These are phyloP conservation scores for Inonotus obliquus DNA, from an alignment of 1,284 basidiomycete species.

Conservation along the genomic window DNA sequence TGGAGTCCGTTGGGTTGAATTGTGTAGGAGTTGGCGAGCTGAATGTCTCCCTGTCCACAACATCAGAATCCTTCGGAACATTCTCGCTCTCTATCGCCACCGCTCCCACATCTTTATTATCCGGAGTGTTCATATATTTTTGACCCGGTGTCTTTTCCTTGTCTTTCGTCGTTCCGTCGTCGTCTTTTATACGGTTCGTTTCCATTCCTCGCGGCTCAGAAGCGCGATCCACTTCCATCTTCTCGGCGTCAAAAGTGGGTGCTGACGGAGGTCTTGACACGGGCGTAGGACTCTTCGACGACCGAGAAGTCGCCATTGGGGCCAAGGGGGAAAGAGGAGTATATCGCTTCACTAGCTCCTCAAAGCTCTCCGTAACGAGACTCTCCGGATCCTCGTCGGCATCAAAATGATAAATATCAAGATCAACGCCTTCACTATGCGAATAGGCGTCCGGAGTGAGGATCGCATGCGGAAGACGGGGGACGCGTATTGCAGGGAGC, in stretches of 20 bases:
- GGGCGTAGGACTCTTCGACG: background rate
- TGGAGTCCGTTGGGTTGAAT: slow-evolving; percentile 34
- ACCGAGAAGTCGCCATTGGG: background rate
- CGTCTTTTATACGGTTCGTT: too few species aligned
- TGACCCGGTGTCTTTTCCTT: background rate
- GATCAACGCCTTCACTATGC: slow-evolving; percentile 65
- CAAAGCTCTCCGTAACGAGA: background rate
- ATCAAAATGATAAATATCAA: background rate
- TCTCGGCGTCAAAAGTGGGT: background rate
- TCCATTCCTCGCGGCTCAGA: background rate
- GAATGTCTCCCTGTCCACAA: background rate
- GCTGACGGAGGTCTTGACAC: background rate
- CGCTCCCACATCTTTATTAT: background rate
- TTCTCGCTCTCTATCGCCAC: background rate
- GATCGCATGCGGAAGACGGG: slow-evolving; percentile 70
- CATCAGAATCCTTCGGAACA: background rate
- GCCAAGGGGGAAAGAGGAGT: slow-evolving; percentile 33
- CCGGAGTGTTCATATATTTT: background rate
- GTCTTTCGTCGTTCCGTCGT: background rate
- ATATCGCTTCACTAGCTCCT: slow-evolving; percentile 64
- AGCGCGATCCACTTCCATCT: background rate
- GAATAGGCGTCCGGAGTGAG: slow-evolving; percentile 77
- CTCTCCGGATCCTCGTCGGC: background rate
- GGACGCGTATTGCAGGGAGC: slow-evolving; percentile 29
- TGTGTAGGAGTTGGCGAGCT: background rate